Evolutionary conservation across 108 stramenopile species (phyloP), one percentile per base, ranked within the genome.

Genomic region (Bacterosira constricta): DNA sequence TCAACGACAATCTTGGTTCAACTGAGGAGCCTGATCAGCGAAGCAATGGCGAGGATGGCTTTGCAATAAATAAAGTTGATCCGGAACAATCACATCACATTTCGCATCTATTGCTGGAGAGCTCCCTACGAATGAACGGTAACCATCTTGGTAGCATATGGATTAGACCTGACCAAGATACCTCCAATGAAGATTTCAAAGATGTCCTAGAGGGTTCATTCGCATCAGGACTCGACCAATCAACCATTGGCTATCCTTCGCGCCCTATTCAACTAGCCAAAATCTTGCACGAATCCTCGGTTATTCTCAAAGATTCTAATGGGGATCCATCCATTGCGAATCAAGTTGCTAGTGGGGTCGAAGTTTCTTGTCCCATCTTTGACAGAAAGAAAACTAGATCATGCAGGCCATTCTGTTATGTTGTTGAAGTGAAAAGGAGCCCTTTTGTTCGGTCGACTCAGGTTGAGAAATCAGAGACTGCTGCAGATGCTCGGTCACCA

Each of bases 361-460:
- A 97, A 67, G 69, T 97, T 34, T 88, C 88, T 44, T 93, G 89
- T 51, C 90, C 89, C 34, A 63, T 90, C 23, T 32, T 56, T 52
- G 72, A 84, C 86, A 64, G 30, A 29, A 37, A 25, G 57, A 56
- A 57, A 8, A 36, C 73, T 45, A 36, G 80, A 31, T 38, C 79
- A 69, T 18, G 35, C 15, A 47, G 36, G 20, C 94, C 90, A 35
- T 91, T 91, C 66, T 90, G 91, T 63, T 93, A 91, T 67, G 89
- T 88, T 44, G 59, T 97, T 15, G 97, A 97, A 76, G 86, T 97
- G 38, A 87, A 83, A 29, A 75, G 91, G 44, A 93, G 90, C 61
- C 89, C 89, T 7, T 49, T 95, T 41, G 80, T 88, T 5, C 64
- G 47, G 9, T 47, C 63, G 29, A 52, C n/a, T n/a, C n/a, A 62